Conservation (phyloP, 2,329 filamentous ascomycete species). For the Leptographium procerum region DNA sequence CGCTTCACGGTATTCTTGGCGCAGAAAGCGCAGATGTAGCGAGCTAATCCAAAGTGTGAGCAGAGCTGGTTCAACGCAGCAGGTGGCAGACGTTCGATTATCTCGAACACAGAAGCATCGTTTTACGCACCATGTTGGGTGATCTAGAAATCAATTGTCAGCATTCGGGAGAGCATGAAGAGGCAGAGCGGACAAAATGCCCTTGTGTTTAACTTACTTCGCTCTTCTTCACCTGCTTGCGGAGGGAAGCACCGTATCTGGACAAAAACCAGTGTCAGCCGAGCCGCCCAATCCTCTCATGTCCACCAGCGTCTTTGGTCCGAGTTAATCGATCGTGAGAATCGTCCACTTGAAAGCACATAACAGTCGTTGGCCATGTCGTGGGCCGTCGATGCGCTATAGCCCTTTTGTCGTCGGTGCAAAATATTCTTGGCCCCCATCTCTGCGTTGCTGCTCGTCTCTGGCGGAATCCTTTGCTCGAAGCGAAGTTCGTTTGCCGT, state of each 20-base stretch:
- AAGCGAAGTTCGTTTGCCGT: not conserved
- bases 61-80: not conserved
- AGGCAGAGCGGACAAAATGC: not conserved
- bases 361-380: not conserved
- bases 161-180: not conserved
- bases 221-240: conserved; percentile 99
- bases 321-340: too few relatives aligned
- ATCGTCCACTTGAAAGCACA: not conserved
- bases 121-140: conserved; percentile 59
- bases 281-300: not conserved
- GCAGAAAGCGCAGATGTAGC: conserved; percentile 97
- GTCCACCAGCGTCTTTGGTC: not conserved
- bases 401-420: not conserved
- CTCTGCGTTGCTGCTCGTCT: not conserved
- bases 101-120: not conserved
- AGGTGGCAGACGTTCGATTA: not conserved
- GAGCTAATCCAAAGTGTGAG: conserved; percentile 36
- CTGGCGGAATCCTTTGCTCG: not conserved
- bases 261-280: not conserved
- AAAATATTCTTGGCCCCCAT: not conserved
- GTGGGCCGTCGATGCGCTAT: not conserved
- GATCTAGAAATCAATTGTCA: conserved; percentile 32
- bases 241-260: conserved; percentile 95
- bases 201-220: conserved; percentile 38
- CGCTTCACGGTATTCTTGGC: conserved; percentile 92